Evolutionary conservation across 208 protist genomes (phyloP), one percentile per base, ranked within the genome.

Genomic region (Trypanosoma conorhini): DNA sequence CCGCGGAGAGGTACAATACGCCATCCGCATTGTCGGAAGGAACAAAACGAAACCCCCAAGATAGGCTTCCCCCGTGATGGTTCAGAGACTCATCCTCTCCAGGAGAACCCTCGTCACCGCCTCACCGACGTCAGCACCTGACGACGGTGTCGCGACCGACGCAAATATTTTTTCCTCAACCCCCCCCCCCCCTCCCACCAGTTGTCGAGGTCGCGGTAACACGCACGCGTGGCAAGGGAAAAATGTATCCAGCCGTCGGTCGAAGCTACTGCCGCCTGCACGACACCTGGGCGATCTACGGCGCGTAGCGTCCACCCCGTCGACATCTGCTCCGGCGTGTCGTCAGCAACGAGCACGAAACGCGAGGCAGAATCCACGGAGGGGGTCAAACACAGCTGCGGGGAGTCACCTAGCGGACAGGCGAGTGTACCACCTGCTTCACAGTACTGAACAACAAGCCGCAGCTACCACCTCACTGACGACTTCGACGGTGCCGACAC

Each of bases 291-390:
- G 22, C 51, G 38, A 30, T 68, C 63, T 7, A 68, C 63, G 7
- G 31, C 59, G 31, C 60, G 51, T 35, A 68, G 22, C 26, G 0
- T 60, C 19, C 30, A 33, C 21, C 51, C 48, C 21, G 22, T 33
- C 3, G 13, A 46, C 13, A 30, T 17, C n/a, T 59, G 12, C 21
- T n/a, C 19, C 10, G 10, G 5, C 10, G 22, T 17, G n/a, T 42
- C 31, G 26, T 65, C 15, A 40, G 22, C 4, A 19, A 62, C 19
- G 33, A 72, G 48, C n/a, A 65, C 42, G n/a, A 72, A 72, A 46
- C 46, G 56, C 1, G 67, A 65, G n/a, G 67, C 67, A 24, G 46
- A 24, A 58, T 72, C 10, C 2, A 33, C 21, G 24, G 10, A 58
- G n/a, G 44, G 31, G 22, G 58, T 65, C n/a, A 72, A 42, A 19